Base-by-base conservation (phyloP, 2,329 filamentous ascomycete species). In the Zymoseptoria passerinii region DNA sequence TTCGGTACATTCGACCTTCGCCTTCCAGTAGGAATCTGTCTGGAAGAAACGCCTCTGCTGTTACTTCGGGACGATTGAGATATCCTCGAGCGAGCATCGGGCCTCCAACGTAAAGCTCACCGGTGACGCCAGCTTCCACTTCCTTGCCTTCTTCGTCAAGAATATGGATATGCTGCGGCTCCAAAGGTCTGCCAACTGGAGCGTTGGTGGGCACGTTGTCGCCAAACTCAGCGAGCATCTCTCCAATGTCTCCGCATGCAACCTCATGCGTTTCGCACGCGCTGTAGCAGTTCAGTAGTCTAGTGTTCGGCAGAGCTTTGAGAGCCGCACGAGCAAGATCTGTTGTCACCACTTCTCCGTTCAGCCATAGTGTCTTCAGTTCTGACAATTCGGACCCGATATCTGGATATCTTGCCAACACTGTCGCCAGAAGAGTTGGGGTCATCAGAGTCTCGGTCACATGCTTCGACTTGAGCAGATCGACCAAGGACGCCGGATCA, bases 371-470 rank as follows among this genome's bases (percentile, higher is more conserved):
- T 0, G 86, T 88, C 50, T 82, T 82, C 57, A 92, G 76, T 18
- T 86, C 73, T 7, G 86, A 84, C 8, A 92, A 77, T 49, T 82
- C 80, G 27, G 78, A 74, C 18, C 81, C 83, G 54, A 92, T 80
- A 50, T 85, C 78, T 7, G 86, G 78, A 70, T 90, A 85, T 50
- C 87, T 81, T 1, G 87, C 80, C 18, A 92, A 80, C 2, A 91
- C 84, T 1, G 88, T 87, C 27, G 88, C 85, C 51, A 92, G 78
- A 13, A 92, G 80, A 0, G 89, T 92, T 0, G 89, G 89, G 0
- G 89, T 92, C 87, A 92, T 92, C 55, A 92, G 80, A 16, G 89
- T 92, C 70, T 92, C 89, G 16, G 88, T 91, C 66, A 91, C 83
- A 57, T 78, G 77, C 68, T 85, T 84, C 16, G 80, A 75, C 0